phyloP scores from a whole-genome alignment of 371 early-diverging fungal genomes.

The Mucor mucedo region DNA sequence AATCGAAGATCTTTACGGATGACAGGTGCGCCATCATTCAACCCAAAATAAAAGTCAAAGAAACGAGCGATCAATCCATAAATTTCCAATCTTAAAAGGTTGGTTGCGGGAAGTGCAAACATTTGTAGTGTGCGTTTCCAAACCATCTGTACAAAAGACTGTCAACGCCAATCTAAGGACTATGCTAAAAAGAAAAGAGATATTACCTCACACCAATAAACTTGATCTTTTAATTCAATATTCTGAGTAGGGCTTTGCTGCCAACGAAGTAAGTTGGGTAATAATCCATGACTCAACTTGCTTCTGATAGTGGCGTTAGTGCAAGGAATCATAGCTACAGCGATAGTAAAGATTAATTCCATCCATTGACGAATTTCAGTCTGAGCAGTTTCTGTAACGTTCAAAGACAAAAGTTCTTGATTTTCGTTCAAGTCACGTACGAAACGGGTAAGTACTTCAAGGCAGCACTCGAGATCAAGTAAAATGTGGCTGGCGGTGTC shows the following conservation, averaged over 20 bases:
- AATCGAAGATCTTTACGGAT: constrained; percentile 42
- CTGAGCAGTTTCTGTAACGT: background rate
- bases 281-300: constrained; percentile 42
- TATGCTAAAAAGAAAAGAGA: background rate
- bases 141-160: constrained; percentile 33
- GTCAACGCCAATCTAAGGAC: too few relatives aligned
- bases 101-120: constrained; percentile 54
- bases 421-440: constrained; percentile 32
- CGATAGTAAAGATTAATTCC: constrained; percentile 41
- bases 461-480: constrained; percentile 47
- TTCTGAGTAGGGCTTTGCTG: constrained; percentile 27
- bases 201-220: constrained; percentile 40
- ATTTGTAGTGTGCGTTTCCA: constrained; percentile 52
- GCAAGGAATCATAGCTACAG: constrained; percentile 49
- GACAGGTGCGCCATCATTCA: constrained; percentile 16
- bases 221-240: constrained; percentile 22
- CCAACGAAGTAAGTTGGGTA: constrained; percentile 48
- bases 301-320: constrained; percentile 40
- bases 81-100: constrained; percentile 45
- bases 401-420: constrained; percentile 13
- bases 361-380: constrained; percentile 33
- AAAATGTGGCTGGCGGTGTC: background rate
- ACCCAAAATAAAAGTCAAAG: constrained; percentile 51
- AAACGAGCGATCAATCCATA: constrained; percentile 53
- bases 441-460: constrained; percentile 39